Evolutionary conservation across 139 green algal species (phyloP).

Genomic region (Limnomonas spitsbergensis): DNA sequence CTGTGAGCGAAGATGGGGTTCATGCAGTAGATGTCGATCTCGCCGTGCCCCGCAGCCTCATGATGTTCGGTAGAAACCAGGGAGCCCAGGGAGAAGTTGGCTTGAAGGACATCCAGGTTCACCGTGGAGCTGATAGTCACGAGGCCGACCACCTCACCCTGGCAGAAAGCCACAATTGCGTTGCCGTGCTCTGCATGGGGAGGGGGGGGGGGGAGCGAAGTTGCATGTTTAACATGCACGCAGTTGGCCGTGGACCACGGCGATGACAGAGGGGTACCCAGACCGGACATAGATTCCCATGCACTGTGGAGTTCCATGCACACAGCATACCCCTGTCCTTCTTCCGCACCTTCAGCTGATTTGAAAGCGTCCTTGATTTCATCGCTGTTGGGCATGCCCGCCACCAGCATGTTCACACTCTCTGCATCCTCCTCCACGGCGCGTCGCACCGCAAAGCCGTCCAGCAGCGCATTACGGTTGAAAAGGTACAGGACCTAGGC

Average conservation of each 20-base stretch:
- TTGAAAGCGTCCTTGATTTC: slow-evolving; percentile 41
- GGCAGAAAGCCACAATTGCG: slow-evolving; percentile 33
- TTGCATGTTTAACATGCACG: not conserved
- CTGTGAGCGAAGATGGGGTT: slow-evolving; percentile 63
- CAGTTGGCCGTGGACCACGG: not conserved
- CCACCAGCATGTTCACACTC: slow-evolving; percentile 29
- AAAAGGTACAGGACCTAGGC: slow-evolving; percentile 56
- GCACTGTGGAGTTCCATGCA: not conserved
- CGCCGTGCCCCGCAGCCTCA: slow-evolving; percentile 28
- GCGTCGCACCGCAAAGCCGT: slow-evolving; percentile 31
- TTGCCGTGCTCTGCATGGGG: not conserved
- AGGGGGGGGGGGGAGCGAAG: not conserved
- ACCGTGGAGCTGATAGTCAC: slow-evolving; percentile 38
- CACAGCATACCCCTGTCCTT: not conserved
- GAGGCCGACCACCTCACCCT: slow-evolving; percentile 52
- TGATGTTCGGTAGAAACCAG: slow-evolving; percentile 34
- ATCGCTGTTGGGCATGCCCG: slow-evolving; percentile 36
- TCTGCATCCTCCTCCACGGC: slow-evolving; percentile 24
- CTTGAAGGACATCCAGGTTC: slow-evolving; percentile 44
- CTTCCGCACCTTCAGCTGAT: slow-evolving; percentile 12
- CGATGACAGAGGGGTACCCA: not conserved
- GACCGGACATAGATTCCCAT: not conserved
- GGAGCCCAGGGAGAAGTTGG: slow-evolving; percentile 40
- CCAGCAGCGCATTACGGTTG: slow-evolving; percentile 30
- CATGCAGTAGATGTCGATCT: slow-evolving; percentile 56